Evolutionary conservation across 2,329 filamentous ascomycete species (phyloP).

Genomic region (Penicillium rolfsii): DNA sequence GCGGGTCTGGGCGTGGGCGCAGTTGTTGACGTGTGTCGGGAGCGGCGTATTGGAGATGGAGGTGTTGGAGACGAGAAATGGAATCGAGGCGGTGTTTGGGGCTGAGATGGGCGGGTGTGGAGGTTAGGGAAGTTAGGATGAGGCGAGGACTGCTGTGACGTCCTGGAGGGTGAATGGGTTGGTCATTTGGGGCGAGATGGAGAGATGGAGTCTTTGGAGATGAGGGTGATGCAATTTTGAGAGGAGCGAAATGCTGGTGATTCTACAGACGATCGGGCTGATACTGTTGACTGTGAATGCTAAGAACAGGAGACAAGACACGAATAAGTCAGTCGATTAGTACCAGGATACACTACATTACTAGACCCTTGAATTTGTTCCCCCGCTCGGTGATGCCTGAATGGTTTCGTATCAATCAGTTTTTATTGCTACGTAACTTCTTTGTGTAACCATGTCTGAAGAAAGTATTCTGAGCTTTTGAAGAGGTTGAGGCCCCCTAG

Average conservation of each 20-base stretch:
- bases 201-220: background rate
- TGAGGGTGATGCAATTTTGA: slow-evolving; percentile 1
- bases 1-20: slow-evolving; percentile 37
- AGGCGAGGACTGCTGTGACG: slow-evolving; percentile 43
- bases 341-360: background rate
- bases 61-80: slow-evolving; percentile 32
- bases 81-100: slow-evolving; percentile 23
- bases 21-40: slow-evolving; percentile 41
- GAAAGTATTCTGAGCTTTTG: no score
- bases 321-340: background rate
- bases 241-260: background rate
- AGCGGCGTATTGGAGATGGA: slow-evolving; percentile 40
- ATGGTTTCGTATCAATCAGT: background rate
- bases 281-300: background rate
- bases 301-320: background rate
- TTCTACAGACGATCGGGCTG: no score
- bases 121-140: slow-evolving; percentile 29
- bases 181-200: slow-evolving; percentile 6
- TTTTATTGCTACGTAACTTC: background rate
- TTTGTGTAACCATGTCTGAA: background rate
- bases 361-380: background rate
- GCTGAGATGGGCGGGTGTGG: slow-evolving; percentile 15
- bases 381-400: background rate
- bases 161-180: slow-evolving; percentile 36
- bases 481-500: background rate